Evolutionary conservation across 345 rosid species (phyloP).

Genomic region (Ailanthus altissimus): DNA sequence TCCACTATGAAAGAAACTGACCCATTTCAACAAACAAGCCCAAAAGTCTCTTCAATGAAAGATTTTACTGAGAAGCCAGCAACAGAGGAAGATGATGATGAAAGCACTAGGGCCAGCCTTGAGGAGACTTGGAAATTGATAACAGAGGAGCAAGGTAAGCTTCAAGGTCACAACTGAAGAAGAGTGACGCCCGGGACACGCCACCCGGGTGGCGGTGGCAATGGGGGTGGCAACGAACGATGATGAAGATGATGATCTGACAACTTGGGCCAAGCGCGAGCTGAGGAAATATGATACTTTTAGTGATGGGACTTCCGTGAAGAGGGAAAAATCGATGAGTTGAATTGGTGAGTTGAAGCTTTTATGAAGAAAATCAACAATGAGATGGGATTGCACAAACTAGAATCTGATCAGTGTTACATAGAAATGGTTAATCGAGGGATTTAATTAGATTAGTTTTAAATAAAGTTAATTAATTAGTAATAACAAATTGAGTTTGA

Average conservation of each 20-base stretch:
- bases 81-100: slow-evolving; percentile 18
- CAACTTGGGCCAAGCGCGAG: slow-evolving; percentile 26
- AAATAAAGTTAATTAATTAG: no score
- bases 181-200: slow-evolving; percentile 46
- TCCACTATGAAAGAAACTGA: neutral
- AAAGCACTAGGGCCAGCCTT: slow-evolving; percentile 34
- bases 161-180: slow-evolving; percentile 27
- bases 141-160: slow-evolving; percentile 36
- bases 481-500: no score
- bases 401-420: slow-evolving; percentile 40
- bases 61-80: neutral
- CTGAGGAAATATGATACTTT: slow-evolving; percentile 43
- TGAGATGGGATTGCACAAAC: slow-evolving; percentile 47
- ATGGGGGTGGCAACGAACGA: neutral
- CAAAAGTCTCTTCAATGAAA: neutral
- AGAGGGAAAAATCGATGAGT: slow-evolving; percentile 47
- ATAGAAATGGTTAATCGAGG: slow-evolving; percentile 29
- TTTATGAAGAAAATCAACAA: slow-evolving; percentile 45
- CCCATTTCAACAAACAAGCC: slow-evolving; percentile 7
- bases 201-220: slow-evolving; percentile 17
- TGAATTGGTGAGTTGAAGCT: slow-evolving; percentile 45
- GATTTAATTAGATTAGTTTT: neutral
- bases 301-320: slow-evolving; percentile 26
- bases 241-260: slow-evolving; percentile 11
- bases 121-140: slow-evolving; percentile 53